Evolutionary conservation across 371 early-diverging fungal genomes (phyloP).

Genomic region (Apophysomyces trapeziformis): DNA sequence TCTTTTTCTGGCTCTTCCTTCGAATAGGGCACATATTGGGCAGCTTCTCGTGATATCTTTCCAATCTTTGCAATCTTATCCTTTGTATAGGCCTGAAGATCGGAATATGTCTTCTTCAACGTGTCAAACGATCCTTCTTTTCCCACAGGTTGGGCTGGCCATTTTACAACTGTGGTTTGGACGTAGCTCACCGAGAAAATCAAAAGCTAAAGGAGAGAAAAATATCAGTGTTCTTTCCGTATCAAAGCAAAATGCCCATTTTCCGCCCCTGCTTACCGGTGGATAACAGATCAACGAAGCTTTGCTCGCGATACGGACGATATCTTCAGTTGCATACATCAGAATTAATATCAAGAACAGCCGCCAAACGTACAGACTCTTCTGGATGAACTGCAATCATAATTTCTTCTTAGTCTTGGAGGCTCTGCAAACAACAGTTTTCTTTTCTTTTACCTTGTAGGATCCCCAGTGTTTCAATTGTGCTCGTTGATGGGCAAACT

Average conservation of each 20-base stretch:
- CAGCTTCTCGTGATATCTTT: constrained; percentile 17
- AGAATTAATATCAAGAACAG: not conserved
- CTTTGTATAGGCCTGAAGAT: constrained; percentile 12
- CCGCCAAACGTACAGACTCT: constrained; percentile 12
- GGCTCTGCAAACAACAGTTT: too few species aligned
- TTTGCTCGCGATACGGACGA: not conserved
- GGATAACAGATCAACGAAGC: not conserved
- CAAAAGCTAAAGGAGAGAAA: not conserved
- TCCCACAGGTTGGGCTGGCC: constrained; percentile 4
- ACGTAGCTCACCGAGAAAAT: constrained; percentile 10
- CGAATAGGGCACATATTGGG: constrained; percentile 5
- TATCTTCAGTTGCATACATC: constrained; percentile 4
- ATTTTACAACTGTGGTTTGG: not conserved
- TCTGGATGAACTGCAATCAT: constrained; percentile 10
- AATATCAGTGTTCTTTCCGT: not conserved
- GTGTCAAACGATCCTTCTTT: constrained; percentile 6
- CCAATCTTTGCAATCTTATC: constrained; percentile 13
- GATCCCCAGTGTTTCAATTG: constrained; percentile 12
- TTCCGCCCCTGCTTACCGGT: not conserved
- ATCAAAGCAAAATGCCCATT: not conserved
- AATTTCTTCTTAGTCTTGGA: too few species aligned
- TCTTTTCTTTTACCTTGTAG: constrained; percentile 16
- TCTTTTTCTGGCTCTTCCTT: not conserved
- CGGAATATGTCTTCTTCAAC: constrained; percentile 14
- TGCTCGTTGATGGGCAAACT: constrained; percentile 11